Evolutionary conservation across 2,329 filamentous ascomycete genomes (phyloP).

Genomic region (Cytospora mali): DNA sequence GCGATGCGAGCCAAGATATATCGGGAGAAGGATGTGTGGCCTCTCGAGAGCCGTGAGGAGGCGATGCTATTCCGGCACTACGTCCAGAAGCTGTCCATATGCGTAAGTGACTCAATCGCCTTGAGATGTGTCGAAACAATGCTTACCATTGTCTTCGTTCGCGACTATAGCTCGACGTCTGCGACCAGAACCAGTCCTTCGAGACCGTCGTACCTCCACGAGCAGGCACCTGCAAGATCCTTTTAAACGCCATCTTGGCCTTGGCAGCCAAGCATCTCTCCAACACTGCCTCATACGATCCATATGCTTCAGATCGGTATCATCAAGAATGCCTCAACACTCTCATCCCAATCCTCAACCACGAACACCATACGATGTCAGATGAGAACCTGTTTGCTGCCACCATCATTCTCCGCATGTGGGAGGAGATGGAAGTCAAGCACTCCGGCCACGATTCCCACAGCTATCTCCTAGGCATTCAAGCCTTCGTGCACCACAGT

Average conservation of each 20-base stretch:
- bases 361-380: conserved; percentile 41
- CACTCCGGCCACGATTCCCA: conserved; percentile 49
- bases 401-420: conserved; percentile 57
- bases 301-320: conserved; percentile 53
- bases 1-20: conserved; percentile 31
- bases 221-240: conserved; percentile 51
- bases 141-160: background rate
- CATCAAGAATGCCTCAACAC: conserved; percentile 56
- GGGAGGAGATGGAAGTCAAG: conserved; percentile 57
- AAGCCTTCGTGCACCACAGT: conserved; percentile 48
- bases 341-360: conserved; percentile 50
- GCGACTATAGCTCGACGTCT: conserved; percentile 45
- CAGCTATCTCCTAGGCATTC: conserved; percentile 49
- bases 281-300: conserved; percentile 50
- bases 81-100: conserved; percentile 40
- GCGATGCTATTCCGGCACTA: conserved; percentile 39
- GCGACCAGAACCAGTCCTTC: conserved; percentile 50
- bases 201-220: conserved; percentile 55
- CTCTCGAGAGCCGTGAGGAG: conserved; percentile 34
- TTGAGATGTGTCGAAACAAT: too few species aligned
- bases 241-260: conserved; percentile 60
- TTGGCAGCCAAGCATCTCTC: conserved; percentile 58
- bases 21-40: conserved; percentile 33
- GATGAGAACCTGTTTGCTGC: conserved; percentile 58
- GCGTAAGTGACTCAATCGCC: conserved; percentile 33